Conservation (phyloP, 2,329 filamentous ascomycete species). For the Xylaria arbuscula region DNA sequence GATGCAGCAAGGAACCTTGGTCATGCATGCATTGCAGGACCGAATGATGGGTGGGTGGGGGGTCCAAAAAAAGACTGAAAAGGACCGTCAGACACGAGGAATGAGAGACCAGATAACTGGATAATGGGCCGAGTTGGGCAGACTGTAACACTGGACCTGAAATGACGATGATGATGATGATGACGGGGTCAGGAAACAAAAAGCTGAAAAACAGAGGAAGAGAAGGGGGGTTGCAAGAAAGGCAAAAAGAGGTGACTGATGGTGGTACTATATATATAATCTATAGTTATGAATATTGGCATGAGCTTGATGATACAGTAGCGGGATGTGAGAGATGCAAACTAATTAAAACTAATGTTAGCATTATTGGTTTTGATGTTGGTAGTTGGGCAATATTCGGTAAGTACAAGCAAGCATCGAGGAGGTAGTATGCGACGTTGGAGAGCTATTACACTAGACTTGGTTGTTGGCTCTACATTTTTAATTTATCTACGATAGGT, state of each 20-base stretch:
- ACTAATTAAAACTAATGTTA: not conserved
- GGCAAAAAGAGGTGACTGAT: not conserved
- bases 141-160: constrained; percentile 1
- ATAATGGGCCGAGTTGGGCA: constrained; percentile 11
- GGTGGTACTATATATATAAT: too few relatives aligned
- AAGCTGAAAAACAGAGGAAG: not conserved
- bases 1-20: constrained; percentile 31
- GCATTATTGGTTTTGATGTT: not conserved
- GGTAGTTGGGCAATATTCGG: not conserved
- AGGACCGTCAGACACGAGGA: constrained; percentile 19
- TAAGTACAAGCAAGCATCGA: not conserved
- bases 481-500: too few relatives aligned
- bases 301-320: constrained; percentile 4
- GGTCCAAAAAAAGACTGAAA: not conserved
- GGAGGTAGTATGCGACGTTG: too few relatives aligned
- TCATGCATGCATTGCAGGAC: constrained; percentile 39
- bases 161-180: not conserved
- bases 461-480: constrained; percentile 1
- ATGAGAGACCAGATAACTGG: constrained; percentile 18
- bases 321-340: constrained; percentile 17
- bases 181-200: not conserved
- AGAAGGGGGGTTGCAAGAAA: not conserved
- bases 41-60: constrained; percentile 27
- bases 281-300: not conserved
- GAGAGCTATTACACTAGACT: too few relatives aligned